Evolutionary conservation across 129 eudicot genomes (phyloP).

Genomic region (Flaveria linearis): DNA sequence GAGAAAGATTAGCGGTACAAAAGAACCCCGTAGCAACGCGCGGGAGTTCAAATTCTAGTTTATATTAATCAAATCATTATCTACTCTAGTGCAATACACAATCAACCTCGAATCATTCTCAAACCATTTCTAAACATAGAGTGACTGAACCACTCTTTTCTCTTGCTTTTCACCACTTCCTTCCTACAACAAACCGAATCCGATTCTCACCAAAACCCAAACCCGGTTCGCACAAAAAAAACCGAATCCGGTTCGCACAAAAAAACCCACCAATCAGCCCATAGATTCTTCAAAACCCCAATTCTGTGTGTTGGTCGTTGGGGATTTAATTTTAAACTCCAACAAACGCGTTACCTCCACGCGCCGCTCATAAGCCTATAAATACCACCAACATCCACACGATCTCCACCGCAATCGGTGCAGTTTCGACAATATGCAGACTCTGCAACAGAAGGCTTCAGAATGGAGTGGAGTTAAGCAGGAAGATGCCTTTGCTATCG

Average conservation of each 20-base stretch:
- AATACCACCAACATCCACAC: conserved; percentile 17
- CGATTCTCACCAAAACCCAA: no score
- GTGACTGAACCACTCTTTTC: no score
- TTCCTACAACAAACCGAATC: no score
- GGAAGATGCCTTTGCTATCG: conserved; percentile 84
- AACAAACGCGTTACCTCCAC: conserved; percentile 50
- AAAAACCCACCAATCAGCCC: conserved; percentile 22
- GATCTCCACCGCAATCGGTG: conserved; percentile 12
- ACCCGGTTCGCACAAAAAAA: not conserved
- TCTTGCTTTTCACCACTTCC: no score
- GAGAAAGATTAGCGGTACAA: no score
- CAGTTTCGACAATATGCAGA: conserved; percentile 52
- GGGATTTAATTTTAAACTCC: not conserved
- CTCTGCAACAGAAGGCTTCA: conserved; percentile 82
- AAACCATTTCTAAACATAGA: no score
- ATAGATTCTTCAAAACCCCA: conserved; percentile 21
- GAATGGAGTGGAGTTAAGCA: conserved; percentile 85
- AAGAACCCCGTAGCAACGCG: no score
- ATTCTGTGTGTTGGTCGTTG: conserved; percentile 23
- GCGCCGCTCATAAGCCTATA: conserved; percentile 52
- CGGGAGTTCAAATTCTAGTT: no score
- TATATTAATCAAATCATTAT: no score
- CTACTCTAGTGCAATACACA: no score
- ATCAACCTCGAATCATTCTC: no score
- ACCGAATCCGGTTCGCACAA: conserved; percentile 17